Evolutionary conservation across 176 grass and related monocot species (phyloP).

Genomic region (Oryza nivara): DNA sequence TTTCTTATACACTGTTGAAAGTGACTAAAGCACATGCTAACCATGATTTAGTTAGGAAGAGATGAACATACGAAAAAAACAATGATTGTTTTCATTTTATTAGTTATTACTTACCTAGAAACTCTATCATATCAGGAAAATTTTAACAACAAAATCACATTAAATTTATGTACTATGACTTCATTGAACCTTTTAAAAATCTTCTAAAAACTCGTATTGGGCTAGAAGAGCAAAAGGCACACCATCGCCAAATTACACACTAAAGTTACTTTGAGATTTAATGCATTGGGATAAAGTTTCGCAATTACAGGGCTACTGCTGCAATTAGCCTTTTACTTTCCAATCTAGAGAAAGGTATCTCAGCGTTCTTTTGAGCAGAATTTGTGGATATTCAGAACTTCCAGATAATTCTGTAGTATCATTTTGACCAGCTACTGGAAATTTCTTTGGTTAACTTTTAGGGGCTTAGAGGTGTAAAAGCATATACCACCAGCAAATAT

Average conservation of each 20-base stretch:
- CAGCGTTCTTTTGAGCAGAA: not conserved
- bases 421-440: slow-evolving; percentile 25
- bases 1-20: slow-evolving; percentile 4
- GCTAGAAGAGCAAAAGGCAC: not conserved
- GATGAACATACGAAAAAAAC: not conserved
- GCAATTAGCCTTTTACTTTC: slow-evolving; percentile 16
- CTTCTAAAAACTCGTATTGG: not conserved
- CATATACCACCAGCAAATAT: not conserved
- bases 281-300: not conserved
- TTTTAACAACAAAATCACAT: not conserved
- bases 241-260: not conserved
- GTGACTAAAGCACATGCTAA: slow-evolving; percentile 1
- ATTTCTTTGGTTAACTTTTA: not conserved
- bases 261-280: not conserved
- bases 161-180: not conserved
- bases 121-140: not conserved
- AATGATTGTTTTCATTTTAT: not conserved
- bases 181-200: not conserved
- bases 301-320: not conserved
- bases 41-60: not conserved
- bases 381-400: not conserved
- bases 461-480: not conserved
- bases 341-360: slow-evolving; percentile 7
- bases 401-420: not conserved
- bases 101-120: not conserved